Base-by-base conservation (phyloP, 2,329 filamentous ascomycete genomes). In the Cladosporium austrohemisphaericum region DNA sequence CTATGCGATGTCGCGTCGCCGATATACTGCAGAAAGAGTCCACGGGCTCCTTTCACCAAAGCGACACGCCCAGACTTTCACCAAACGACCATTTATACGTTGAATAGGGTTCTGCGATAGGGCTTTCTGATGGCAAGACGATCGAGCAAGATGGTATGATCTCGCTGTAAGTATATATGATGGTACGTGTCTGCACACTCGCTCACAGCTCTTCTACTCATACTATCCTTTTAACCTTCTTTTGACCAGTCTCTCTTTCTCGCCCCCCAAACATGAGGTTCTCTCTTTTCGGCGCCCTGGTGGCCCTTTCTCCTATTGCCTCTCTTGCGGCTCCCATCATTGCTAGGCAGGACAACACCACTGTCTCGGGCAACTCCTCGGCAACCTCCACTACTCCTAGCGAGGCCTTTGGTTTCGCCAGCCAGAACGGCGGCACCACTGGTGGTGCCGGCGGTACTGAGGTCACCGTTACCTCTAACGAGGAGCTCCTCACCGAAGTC, bases 391-490 rank as follows among this genome's bases (percentile, higher is more conserved):
- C 25, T 6, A 26, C 25, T 6, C 25, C 25, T 26, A 26, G 6
- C 25, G 11, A 26, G 25, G 11, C 11, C 25, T 26, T 11, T 26
- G 60, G 60, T 28, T 63, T 59, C 36, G 59, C 60, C 33, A 54
- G 56, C 32, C 25, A 26, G 49, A 62, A 64, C 46, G 59, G 60
- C 25, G 61, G 57, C 23, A 74, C 72, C 1, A 75, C 71, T 11
- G 74, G 74, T 52, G 74, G 74, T 51, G 67, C 69, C n/a, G 69
- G 66, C 31, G 74, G 72, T 11, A 60, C 63, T 25, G 68, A 67
- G 7, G 72, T 68, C 16, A 76, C 73, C 1, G 74, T 76, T 7
- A 72, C 71, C 1, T 69, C 69, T 26, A 71, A 72, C 57, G 63
- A 68, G 22, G 65, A 67, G 23, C 67, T 76, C 48, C 59, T 61